Evolutionary conservation across 352 stramenopile species (phyloP).

Genomic region (Pythium brachiatum): DNA sequence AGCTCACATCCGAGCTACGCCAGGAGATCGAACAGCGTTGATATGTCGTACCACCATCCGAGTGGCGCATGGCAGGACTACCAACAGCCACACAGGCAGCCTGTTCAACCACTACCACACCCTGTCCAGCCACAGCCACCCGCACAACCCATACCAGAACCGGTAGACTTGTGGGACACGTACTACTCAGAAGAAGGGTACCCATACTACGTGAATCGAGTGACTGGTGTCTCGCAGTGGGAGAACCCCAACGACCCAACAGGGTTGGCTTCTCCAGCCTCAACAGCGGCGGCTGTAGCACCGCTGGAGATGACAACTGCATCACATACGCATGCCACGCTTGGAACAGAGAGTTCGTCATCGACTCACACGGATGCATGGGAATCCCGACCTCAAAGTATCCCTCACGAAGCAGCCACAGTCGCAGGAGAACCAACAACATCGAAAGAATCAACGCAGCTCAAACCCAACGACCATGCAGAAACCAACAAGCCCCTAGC

Average conservation of each 20-base stretch:
- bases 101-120: neutral
- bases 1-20: neutral
- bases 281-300: neutral
- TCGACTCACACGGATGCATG: neutral
- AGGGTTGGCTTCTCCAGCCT: neutral
- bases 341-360: neutral
- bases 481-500: neutral
- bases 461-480: neutral
- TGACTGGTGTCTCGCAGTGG: conserved; percentile 72
- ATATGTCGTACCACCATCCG: conserved; percentile 4
- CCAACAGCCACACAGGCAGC: neutral
- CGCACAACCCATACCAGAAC: neutral
- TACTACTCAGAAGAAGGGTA: conserved; percentile 75
- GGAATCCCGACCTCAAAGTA: neutral
- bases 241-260: conserved; percentile 40
- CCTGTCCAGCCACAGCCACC: neutral
- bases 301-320: neutral
- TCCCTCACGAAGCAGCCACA: neutral
- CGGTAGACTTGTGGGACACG: conserved; percentile 48
- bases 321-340: neutral
- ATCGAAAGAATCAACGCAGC: neutral
- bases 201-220: conserved; percentile 73
- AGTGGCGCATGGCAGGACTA: conserved; percentile 11
- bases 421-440: neutral
- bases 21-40: conserved; percentile 5